phyloP scores from a whole-genome alignment of 768 basidiomycete species.

The Rhizopogon vinicolor region DNA sequence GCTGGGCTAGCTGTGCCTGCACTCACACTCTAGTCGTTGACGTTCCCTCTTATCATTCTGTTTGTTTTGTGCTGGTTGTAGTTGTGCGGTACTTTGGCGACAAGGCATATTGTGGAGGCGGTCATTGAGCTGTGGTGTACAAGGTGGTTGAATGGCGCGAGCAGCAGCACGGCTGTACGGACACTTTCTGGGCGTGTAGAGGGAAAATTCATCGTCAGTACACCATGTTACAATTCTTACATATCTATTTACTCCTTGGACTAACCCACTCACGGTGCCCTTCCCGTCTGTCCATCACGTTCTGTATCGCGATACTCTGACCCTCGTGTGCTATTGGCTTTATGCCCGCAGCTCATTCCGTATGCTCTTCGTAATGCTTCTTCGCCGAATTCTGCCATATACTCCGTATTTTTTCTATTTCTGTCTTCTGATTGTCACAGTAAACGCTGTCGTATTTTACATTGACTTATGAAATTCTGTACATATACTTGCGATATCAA shows the following conservation, averaged over 20 bases:
- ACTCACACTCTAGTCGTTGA: slow-evolving; percentile 23
- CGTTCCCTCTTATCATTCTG: slow-evolving; percentile 18
- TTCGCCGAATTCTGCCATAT: not conserved
- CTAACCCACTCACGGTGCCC: slow-evolving; percentile 12
- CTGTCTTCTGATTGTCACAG: slow-evolving; percentile 4
- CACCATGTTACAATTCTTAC: slow-evolving; percentile 19
- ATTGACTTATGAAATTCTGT: slow-evolving; percentile 4
- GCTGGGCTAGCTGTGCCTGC: slow-evolving; percentile 20
- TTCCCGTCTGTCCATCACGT: slow-evolving; percentile 8
- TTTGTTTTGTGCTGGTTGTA: slow-evolving; percentile 19
- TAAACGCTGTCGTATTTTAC: slow-evolving; percentile 7
- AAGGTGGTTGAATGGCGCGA: slow-evolving; percentile 10
- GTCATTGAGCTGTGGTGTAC: not conserved
- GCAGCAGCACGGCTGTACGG: slow-evolving; percentile 14
- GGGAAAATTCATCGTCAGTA: slow-evolving; percentile 14
- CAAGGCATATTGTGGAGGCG: not conserved
- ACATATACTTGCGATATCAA: not conserved
- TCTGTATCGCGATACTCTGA: slow-evolving; percentile 1
- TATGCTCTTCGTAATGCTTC: not conserved
- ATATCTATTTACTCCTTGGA: slow-evolving; percentile 30
- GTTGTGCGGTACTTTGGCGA: slow-evolving; percentile 2
- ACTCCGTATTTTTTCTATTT: not conserved
- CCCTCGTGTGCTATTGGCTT: slow-evolving; percentile 4
- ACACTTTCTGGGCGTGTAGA: slow-evolving; percentile 16
- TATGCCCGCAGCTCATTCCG: slow-evolving; percentile 3